Percentiles rank a stretch among this genome's conserved stretches.
These are phyloP conservation scores for Fusarium sarcochroum DNA, from an alignment of 2,329 filamentous ascomycete species.

Conservation along the genomic window DNA sequence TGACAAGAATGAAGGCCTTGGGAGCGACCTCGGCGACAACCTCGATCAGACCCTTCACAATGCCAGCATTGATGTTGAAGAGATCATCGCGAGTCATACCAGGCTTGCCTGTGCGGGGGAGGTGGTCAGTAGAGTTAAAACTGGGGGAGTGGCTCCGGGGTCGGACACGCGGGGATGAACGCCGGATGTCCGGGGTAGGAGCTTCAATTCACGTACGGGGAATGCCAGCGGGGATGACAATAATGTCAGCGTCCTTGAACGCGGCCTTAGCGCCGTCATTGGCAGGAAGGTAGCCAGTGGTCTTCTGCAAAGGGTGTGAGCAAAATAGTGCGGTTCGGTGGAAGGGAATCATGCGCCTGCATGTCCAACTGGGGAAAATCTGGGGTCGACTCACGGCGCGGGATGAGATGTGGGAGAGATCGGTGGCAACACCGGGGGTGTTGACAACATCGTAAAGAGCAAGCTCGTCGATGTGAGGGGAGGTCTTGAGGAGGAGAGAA, in stretches of 20 bases:
- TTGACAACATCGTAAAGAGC: constrained; percentile 99
- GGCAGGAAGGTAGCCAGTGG: constrained; percentile 88
- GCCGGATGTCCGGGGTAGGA: constrained; percentile 35
- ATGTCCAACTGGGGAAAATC: constrained; percentile 28
- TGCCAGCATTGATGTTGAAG: constrained; percentile 99
- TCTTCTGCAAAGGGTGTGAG: constrained; percentile 72
- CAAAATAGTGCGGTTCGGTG: constrained; percentile 42
- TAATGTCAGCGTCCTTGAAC: constrained; percentile 93
- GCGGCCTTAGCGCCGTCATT: constrained; percentile 89
- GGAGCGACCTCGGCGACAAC: constrained; percentile 88
- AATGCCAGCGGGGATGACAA: constrained; percentile 98
- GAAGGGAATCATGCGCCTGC: constrained; percentile 36
- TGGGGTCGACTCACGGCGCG: constrained; percentile 72
- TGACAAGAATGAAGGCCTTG: constrained; percentile 95
- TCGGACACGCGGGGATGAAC: constrained; percentile 38
- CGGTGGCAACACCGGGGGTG: constrained; percentile 94
- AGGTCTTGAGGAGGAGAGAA: constrained; percentile 95
- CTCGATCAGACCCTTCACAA: constrained; percentile 94
- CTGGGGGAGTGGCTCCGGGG: constrained; percentile 33
- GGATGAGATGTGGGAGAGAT: constrained; percentile 97
- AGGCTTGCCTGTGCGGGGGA: constrained; percentile 82
- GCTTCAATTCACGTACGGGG: constrained; percentile 76
- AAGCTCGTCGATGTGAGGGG: constrained; percentile 89
- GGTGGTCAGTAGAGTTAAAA: constrained; percentile 40
- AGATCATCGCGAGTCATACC: constrained; percentile 99